These are phyloP conservation scores for Conticribra weissflogii DNA, from an alignment of 108 stramenopile species.

Conservation along the genomic window DNA sequence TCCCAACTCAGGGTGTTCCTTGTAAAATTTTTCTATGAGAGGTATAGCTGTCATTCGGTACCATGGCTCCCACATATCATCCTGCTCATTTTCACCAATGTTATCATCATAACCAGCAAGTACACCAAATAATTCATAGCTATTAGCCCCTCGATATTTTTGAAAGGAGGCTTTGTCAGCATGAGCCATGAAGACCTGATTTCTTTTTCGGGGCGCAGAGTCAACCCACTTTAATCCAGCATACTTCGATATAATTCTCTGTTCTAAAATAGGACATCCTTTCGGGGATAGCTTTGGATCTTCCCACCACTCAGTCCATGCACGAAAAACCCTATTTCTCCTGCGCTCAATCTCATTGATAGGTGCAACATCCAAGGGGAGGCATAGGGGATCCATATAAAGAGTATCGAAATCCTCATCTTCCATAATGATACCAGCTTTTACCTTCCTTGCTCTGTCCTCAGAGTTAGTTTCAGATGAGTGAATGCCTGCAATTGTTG, in stretches of 20 bases:
- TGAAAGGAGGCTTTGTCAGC: too few relatives aligned
- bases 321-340: not conserved
- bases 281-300: not conserved
- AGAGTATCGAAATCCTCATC: slow-evolving; percentile 13
- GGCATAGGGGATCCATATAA: not conserved
- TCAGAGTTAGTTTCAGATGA: not conserved
- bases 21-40: too few relatives aligned
- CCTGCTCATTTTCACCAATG: too few relatives aligned
- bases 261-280: not conserved
- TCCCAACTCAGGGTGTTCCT: too few relatives aligned
- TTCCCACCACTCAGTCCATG: not conserved
- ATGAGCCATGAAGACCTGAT: not conserved
- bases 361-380: not conserved
- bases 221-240: not conserved
- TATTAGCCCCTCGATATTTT: too few relatives aligned
- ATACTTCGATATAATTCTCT: not conserved
- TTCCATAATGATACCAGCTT: slow-evolving; percentile 20
- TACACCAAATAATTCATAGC: too few relatives aligned
- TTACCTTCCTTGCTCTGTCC: not conserved
- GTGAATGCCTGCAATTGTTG: not conserved
- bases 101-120: too few relatives aligned
- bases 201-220: not conserved
- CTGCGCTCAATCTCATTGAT: not conserved
- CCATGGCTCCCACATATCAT: too few relatives aligned
- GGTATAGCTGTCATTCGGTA: too few relatives aligned